Conservation (phyloP, 1,139 yeast genomes). For the Protomyces inouyei region DNA sequence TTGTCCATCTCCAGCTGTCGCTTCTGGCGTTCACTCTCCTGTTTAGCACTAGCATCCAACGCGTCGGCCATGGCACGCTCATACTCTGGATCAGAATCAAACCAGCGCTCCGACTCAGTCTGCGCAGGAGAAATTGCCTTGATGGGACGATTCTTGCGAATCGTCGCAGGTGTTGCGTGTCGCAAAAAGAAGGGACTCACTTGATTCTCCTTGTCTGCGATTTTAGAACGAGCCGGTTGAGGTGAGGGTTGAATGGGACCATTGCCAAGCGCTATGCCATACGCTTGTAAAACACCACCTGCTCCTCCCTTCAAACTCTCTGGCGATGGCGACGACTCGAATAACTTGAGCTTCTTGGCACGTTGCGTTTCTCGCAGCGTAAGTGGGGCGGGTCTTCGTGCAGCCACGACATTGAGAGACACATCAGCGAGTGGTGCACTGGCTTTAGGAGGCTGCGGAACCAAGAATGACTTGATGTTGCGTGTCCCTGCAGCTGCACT, state of each 20-base stretch:
- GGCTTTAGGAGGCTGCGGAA: background rate
- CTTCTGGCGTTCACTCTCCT: background rate
- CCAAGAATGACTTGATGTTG: background rate
- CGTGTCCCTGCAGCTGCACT: background rate
- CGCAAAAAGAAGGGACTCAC: slow-evolving; percentile 8
- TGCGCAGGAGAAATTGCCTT: background rate
- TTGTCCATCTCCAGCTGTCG: background rate
- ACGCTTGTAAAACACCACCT: background rate
- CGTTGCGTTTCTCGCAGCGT: slow-evolving; percentile 5
- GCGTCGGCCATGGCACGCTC: background rate
- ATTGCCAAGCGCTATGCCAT: background rate
- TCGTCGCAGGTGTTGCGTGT: background rate
- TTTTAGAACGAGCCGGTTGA: background rate
- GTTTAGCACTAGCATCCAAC: background rate
- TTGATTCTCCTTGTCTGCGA: slow-evolving; percentile 3
- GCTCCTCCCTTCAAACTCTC: background rate
- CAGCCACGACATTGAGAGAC: background rate
- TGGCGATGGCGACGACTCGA: slow-evolving; percentile 25
- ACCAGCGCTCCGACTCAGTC: background rate
- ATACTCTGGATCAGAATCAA: background rate
- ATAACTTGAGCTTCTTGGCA: slow-evolving; percentile 22
- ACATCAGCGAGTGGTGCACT: background rate
- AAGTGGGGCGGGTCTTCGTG: background rate
- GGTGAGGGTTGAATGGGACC: background rate
- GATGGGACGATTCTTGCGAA: background rate